Evolutionary conservation across 345 rosid species (phyloP).

Genomic region (Hevea brasiliensis): DNA sequence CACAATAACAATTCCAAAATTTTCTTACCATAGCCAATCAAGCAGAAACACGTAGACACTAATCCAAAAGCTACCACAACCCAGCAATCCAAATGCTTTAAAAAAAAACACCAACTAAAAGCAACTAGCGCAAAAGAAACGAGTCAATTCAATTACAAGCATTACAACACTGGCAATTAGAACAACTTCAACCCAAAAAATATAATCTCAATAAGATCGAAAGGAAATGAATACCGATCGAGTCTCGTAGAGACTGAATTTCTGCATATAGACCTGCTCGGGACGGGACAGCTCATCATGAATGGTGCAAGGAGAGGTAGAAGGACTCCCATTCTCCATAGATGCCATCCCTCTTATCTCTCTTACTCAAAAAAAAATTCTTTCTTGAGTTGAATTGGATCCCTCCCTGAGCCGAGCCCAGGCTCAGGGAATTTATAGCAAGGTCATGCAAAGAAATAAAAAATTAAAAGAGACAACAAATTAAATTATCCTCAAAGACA

Average conservation of each 20-base stretch:
- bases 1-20: neutral
- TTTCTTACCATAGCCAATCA: neutral
- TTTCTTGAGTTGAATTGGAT: slow-evolving; percentile 26
- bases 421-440: slow-evolving; percentile 64
- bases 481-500: neutral
- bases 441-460: slow-evolving; percentile 43
- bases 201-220: slow-evolving; percentile 1
- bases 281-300: neutral
- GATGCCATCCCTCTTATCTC: neutral
- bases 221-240: slow-evolving; percentile 49
- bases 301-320: neutral
- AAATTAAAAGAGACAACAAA: neutral
- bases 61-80: neutral
- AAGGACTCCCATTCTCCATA: slow-evolving; percentile 13
- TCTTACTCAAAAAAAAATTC: neutral
- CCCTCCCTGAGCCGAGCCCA: slow-evolving; percentile 67
- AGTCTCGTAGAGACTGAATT: slow-evolving; percentile 77
- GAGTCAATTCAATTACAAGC: neutral
- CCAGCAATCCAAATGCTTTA: neutral
- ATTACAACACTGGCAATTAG: neutral
- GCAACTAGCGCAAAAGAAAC: neutral
- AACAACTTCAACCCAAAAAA: neutral
- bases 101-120: neutral
- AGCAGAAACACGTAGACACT: neutral
- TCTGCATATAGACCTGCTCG: slow-evolving; percentile 36